Percentiles rank a stretch among this genome's conserved stretches.
Evolutionary conservation across 768 basidiomycete genomes (phyloP).

Genomic region (Suillus paluster): DNA sequence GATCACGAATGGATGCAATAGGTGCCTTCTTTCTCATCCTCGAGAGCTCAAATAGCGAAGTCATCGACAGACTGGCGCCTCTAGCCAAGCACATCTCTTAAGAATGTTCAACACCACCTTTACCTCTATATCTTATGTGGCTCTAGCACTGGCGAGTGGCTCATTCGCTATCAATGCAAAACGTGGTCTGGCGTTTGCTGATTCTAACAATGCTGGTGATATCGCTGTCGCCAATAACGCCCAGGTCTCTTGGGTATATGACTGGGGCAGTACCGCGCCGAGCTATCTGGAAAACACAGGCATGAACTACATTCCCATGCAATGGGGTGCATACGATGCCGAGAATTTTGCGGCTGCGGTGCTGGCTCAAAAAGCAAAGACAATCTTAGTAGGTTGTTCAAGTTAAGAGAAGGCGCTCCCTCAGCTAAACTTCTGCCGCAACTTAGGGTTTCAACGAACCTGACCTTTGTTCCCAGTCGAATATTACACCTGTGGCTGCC

Average conservation of each 20-base stretch:
- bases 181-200: constrained; percentile 14
- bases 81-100: neutral
- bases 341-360: constrained; percentile 44
- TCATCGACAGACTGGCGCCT: neutral
- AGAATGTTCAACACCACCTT: constrained; percentile 6
- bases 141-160: constrained; percentile 9
- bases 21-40: neutral
- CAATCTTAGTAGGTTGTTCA: constrained; percentile 10
- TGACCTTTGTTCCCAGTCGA: constrained; percentile 44
- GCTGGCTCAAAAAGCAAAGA: constrained; percentile 24
- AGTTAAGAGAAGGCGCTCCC: neutral
- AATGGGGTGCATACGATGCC: constrained; percentile 50
- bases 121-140: neutral
- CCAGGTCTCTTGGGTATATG: constrained; percentile 19
- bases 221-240: constrained; percentile 11
- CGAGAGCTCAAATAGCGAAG: constrained; percentile 9
- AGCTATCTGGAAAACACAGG: constrained; percentile 43
- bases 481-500: constrained; percentile 48
- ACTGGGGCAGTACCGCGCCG: constrained; percentile 42
- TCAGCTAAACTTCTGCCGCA: neutral
- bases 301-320: constrained; percentile 56
- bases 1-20: neutral
- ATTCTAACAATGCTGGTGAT: constrained; percentile 9
- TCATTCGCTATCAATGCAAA: constrained; percentile 9
- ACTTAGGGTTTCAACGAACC: constrained; percentile 43